Evolutionary conservation across 805 yeast species (phyloP), one percentile per base, ranked within the genome.

Genomic region (Candida ipomoeae): DNA sequence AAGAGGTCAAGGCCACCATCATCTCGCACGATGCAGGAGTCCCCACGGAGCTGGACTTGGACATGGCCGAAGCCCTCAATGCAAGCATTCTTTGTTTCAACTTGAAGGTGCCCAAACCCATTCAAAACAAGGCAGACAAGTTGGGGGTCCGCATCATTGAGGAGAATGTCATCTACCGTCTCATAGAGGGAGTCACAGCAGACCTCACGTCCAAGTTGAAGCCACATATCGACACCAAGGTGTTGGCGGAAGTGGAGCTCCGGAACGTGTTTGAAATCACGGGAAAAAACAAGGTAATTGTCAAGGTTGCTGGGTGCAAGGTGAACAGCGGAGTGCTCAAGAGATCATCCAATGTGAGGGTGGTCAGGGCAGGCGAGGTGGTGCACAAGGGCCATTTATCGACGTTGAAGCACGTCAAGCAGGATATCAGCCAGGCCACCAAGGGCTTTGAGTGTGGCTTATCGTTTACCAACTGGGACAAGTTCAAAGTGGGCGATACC

Each of bases 401-500:
- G 2, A 83, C 92, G 6, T 75, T 94, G 65, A 90, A 88, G 68
- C 88, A 87, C 54, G 83, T 82, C 47, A 89, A 89, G 64, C 91
- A 88, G 41, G 95, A 88, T 57, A 87, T 85, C 4, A 57, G 69
- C 1, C 92, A 86, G 60, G 88, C 87, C 7, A 80, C 80, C 51
- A 91, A 88, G 68, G 97, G 96, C 29, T 79, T 79, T 29, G 99
- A 94, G 59, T 94, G 97, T 73, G 99, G 99, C 48, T 64, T 92
- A 21, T 71, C 89, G 0, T 82, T 94, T 55, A 81, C 75, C 2
- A 69, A 70, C 40, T 89, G 89, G 84, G 81, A 80, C 40, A 79
- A 74, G 31, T 87, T 86, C 61, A 78, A 82, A 57, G 83, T 73
- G 17, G 97, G 95, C 15, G 98, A 94, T 68, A 61, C 73, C 3